Base-by-base conservation (phyloP, 129 eudicot species). In the Glebionis coronaria region DNA sequence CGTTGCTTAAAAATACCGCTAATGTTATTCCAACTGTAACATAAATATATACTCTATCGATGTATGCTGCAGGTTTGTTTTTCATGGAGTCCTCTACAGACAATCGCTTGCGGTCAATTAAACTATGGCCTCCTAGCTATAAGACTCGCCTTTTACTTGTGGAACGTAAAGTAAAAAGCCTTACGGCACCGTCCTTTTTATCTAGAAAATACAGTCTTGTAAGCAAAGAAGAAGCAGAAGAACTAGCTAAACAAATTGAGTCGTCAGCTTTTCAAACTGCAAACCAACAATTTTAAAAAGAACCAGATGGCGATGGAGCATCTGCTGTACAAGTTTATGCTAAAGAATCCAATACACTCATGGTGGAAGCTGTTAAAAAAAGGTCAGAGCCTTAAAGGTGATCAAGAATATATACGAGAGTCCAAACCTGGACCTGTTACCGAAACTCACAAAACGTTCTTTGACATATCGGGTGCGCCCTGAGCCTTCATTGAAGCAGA, bases 291-390 rank as follows among this genome's bases (percentile, higher is more conserved):
- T 85, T 73, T 60, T 82, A 61, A 56, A 74, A 85, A 53, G 88
- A 89, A 61, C 85, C 87, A 4, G 93, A 85, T 61, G 87, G 82
- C 44, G 93, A 89, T 67, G 96, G 93, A 65, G 76, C 78, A 65
- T 85, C 86, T 3, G 87, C 92, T 3, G 87, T 85, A 57, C 82
- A 81, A 58, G 63, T 83, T 38, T 85, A 89, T 67, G 90, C 96
- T 51, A 89, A 83, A 71, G 88, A 83, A 67, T 79, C 88, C 9
- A 85, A 94, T 62, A 74, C 77, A 59, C 87, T 83, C n/a, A 81
- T 89, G 86, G 57, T 89, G 20, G 88, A 89, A 27, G 88, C 79
- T 31, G 73, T 86, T 58, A 86, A 77, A 74, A n/a, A 78, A 82
- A 74, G 90, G 88, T 44, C 90, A 90, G 20, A 71, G 19, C 56